phyloP scores from a whole-genome alignment of 495 filamentous ascomycete species.

The Hyaloscypha hepaticicola region DNA sequence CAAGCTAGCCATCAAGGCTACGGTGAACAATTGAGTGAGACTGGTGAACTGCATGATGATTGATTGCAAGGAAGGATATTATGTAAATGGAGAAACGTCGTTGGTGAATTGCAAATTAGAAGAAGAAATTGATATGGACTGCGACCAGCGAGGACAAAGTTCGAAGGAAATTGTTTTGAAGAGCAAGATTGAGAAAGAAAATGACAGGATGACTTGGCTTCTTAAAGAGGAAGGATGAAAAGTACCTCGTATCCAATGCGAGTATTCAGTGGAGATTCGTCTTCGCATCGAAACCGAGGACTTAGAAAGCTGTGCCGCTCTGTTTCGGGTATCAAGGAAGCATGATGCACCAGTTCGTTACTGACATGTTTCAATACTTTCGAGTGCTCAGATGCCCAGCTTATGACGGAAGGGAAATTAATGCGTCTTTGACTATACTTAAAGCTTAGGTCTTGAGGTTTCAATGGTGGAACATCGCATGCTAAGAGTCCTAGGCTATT shows the following conservation, averaged over 20 bases:
- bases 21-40: constrained; percentile 1
- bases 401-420: background rate
- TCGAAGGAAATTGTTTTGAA: too few species aligned
- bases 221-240: background rate
- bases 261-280: background rate
- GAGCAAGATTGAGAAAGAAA: background rate
- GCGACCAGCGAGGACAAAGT: too few species aligned
- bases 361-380: background rate
- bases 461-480: background rate
- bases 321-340: background rate
- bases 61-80: background rate
- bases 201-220: background rate
- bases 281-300: background rate
- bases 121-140: too few species aligned
- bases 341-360: background rate
- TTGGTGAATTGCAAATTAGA: background rate
- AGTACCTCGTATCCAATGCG: background rate
- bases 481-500: background rate
- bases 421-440: background rate
- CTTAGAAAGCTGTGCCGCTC: background rate
- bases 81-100: background rate
- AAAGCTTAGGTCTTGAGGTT: background rate
- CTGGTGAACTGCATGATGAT: constrained; percentile 13
- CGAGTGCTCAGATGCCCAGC: background rate
- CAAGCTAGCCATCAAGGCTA: constrained; percentile 1